A percentile compares a stretch with the other conserved stretches of the same genome.
phyloP scores from a whole-genome alignment of 768 basidiomycete genomes.

The Naganishia friedmannii region DNA sequence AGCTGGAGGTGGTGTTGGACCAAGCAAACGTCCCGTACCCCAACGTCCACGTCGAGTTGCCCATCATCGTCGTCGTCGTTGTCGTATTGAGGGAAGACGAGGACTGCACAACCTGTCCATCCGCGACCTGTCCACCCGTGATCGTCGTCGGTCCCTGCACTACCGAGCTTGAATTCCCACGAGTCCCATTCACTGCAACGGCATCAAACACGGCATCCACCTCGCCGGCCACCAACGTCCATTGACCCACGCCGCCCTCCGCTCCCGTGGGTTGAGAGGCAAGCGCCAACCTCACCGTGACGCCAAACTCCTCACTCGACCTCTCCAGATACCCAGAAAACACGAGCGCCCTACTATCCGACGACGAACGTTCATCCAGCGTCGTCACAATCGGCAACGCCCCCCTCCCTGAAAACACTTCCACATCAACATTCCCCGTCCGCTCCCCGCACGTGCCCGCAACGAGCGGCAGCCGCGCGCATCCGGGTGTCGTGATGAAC shows the following conservation, averaged over 20 bases:
- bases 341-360: constrained; percentile 63
- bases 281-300: constrained; percentile 72
- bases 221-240: constrained; percentile 63
- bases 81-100: neutral
- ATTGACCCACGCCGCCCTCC: neutral
- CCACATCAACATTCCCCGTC: constrained; percentile 71
- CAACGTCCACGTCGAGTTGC: constrained; percentile 5
- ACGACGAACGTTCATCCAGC: constrained; percentile 67
- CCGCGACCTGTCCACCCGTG: neutral
- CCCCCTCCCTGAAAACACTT: constrained; percentile 72
- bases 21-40: constrained; percentile 79
- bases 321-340: constrained; percentile 84
- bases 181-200: constrained; percentile 25
- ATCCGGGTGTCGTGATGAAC: constrained; percentile 82
- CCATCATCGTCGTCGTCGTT: neutral
- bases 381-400: constrained; percentile 66
- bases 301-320: constrained; percentile 66
- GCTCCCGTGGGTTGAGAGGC: constrained; percentile 58
- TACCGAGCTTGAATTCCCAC: constrained; percentile 31
- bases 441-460: constrained; percentile 64
- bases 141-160: constrained; percentile 48
- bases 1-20: constrained; percentile 65
- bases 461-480: constrained; percentile 63
- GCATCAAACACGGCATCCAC: constrained; percentile 32
- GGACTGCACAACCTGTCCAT: constrained; percentile 1